Base-by-base conservation (phyloP, 768 basidiomycete genomes). In the Leccinum truebloodii region DNA sequence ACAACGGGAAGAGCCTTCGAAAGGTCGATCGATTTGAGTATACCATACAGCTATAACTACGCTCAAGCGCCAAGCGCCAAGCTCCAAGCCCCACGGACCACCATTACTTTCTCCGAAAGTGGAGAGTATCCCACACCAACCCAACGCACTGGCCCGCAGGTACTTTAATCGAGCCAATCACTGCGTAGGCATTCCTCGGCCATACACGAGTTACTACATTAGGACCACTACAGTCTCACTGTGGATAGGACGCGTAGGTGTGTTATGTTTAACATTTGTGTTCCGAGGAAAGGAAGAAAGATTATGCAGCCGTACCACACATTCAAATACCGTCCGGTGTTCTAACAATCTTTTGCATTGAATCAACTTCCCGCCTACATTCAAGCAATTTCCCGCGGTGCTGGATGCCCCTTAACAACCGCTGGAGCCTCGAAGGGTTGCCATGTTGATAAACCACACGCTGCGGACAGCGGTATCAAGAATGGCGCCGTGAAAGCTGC, bases 71-170 rank as follows among this genome's bases (percentile, higher is more conserved):
- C 7, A 9, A 24, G 24, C 24, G 24, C 26, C 7, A 9, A 18
- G 46, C 2, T 10, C 20, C 7, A 9, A 18, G 46, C 3, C 10
- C 22, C 35, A 32, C 14, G 22, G 48, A 13, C 22, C 12, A 18
- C 22, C 20, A 22, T 22, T 22, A 14, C 9, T 30, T 22, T 59
- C n/a, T 4, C 28, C 8, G 16, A 16, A 57, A n/a, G 4, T 56
- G 20, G 18, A 20, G 9, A 57, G 24, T 26, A 44, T 46, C 32
- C 54, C 57, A 58, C 35, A 58, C 35, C 53, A 57, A 59, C 49
- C 37, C 14, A 16, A 60, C 20, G 50, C 9, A 13, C 37, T 24
- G 39, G 34, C 39, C 18, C 39, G 16, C n/a, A 44, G 7, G 4
- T 48, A 18, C 12, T 28, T 48, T 14, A 22, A 35, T 54, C 26